Conservation (phyloP, 2,329 filamentous ascomycete species). For the Cordyceps cateniannulata region DNA sequence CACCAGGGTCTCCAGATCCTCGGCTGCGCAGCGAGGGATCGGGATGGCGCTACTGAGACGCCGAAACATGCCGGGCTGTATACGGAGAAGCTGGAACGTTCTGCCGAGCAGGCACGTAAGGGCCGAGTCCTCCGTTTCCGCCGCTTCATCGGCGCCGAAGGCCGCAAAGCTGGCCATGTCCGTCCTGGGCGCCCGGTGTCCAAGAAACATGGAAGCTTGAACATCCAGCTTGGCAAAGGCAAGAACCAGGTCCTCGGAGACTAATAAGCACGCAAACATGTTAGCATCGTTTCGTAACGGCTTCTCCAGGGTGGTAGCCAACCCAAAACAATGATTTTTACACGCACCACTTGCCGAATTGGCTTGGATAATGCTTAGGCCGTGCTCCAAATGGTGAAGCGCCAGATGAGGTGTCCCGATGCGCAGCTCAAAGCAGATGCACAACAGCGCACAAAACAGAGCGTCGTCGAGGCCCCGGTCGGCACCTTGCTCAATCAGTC, state of each 20-base stretch:
- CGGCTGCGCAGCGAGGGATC: neutral
- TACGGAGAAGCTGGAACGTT: neutral
- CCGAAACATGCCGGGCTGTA: neutral
- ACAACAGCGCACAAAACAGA: conserved; percentile 10
- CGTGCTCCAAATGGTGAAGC: conserved; percentile 12
- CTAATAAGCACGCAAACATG: neutral
- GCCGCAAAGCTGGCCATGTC: neutral
- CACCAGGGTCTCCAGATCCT: neutral
- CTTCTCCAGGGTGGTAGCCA: neutral
- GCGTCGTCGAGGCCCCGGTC: neutral
- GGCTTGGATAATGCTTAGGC: neutral
- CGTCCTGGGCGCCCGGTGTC: neutral
- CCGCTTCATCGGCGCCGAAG: neutral
- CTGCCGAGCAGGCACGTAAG: neutral
- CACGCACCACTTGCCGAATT: neutral
- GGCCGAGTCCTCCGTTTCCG: neutral
- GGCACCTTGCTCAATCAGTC: too few relatives aligned
- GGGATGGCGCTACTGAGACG: too few relatives aligned
- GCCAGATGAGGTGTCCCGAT: neutral
- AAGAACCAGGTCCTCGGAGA: conserved; percentile 8
- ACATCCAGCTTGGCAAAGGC: conserved; percentile 10
- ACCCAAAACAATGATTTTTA: neutral
- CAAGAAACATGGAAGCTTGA: conserved; percentile 3
- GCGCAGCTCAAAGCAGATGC: conserved; percentile 13
- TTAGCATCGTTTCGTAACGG: neutral